These are phyloP conservation scores for Chaetothyriales sp. DNA, from an alignment of 2,329 filamentous ascomycete species.

Conservation along the genomic window DNA sequence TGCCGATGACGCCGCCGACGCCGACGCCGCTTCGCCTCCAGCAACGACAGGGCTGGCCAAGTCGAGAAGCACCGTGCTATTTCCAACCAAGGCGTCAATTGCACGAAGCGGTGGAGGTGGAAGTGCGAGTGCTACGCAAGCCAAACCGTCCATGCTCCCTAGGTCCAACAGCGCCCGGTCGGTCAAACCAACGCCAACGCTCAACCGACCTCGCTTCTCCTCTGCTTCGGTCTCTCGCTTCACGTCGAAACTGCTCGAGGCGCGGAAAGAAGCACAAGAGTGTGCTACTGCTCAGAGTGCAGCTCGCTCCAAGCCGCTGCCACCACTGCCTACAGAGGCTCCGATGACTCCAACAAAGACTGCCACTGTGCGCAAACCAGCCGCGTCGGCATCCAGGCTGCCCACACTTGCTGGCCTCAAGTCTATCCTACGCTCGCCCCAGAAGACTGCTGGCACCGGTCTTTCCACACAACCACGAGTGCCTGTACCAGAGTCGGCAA, in stretches of 20 bases:
- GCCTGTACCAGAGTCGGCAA: conserved; percentile 35
- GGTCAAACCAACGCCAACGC: conserved; percentile 12
- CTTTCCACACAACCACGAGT: conserved; percentile 35
- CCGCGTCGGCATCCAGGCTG: conserved; percentile 21
- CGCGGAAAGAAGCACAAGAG: background rate
- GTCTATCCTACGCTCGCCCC: conserved; percentile 44
- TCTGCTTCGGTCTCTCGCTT: conserved; percentile 1
- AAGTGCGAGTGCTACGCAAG: conserved; percentile 34
- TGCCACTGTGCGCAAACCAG: background rate
- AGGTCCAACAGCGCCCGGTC: conserved; percentile 40
- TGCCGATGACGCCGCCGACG: conserved; percentile 1
- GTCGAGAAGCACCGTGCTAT: conserved; percentile 46
- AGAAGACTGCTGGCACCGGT: conserved; percentile 28
- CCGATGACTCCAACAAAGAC: background rate
- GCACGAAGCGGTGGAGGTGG: conserved; percentile 44
- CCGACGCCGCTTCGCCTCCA: conserved; percentile 4
- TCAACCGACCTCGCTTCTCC: background rate
- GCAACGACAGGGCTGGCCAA: conserved; percentile 38
- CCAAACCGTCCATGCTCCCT: conserved; percentile 31
- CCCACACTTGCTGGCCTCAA: conserved; percentile 41
- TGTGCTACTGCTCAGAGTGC: background rate
- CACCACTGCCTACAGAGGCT: background rate
- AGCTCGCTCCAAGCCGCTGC: conserved; percentile 1
- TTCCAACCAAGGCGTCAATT: conserved; percentile 63
- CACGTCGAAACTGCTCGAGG: conserved; percentile 3